Evolutionary conservation across 768 basidiomycete genomes (phyloP), one percentile per base, ranked within the genome.

Genomic region (Trametes coccinea): DNA sequence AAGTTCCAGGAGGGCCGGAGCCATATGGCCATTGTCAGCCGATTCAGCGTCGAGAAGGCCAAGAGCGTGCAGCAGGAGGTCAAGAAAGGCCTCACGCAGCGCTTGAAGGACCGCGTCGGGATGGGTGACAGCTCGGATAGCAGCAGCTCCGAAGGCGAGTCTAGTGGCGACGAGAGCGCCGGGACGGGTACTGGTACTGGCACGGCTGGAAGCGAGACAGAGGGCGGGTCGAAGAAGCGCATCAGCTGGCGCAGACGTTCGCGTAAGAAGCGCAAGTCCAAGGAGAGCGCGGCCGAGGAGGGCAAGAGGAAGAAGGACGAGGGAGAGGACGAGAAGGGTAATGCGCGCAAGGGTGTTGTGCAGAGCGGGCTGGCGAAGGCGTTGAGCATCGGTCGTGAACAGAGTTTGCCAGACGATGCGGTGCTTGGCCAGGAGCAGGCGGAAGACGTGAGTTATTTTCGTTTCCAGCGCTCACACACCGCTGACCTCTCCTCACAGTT

Each of bases 1-100:
- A 87, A 81, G 62, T 94, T 94, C 72, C 91, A 93, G 70, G 90
- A 92, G 69, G 92, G 91, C 5, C 80, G 90, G 30, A 89, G 87
- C 51, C 92, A 94, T 71, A 93, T 95, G 84, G 92, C 92, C 29
- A 88, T 93, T 65, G 90, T 93, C 55, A 87, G 86, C 63, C 84
- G 91, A 47, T 84, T 90, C 66, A 89, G 86, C 54, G 80, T 80
- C 11, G 85, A 88, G 60, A 88, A 86, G 80, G 88, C 88, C 22
- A 80, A 82, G 37, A 86, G 86, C 43, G 85, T 92, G 52, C 92
- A 91, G 80, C 81, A 89, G 60, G 87, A 85, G 3, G 89, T 89
- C 39, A 92, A 91, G 69, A 82, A 84, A 53, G 86, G 88, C 10
- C 76, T 93, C 22, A 88, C 89, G 1, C 86, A 88, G 63, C 85